phyloP scores from a whole-genome alignment of 2,329 filamentous ascomycete species.

The Apiospora aurea region DNA sequence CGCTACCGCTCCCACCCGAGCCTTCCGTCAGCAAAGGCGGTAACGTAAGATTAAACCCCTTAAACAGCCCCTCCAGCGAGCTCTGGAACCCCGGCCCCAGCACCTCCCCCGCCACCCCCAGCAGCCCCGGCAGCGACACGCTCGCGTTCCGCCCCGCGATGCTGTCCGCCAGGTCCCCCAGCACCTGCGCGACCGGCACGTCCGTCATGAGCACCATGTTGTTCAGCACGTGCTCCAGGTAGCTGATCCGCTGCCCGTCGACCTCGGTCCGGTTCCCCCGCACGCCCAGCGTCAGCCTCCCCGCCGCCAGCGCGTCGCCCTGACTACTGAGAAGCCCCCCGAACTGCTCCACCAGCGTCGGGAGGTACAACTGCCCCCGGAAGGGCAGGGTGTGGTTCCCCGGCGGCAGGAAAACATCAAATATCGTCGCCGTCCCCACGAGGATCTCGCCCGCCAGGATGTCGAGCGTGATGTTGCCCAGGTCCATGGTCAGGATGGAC shows the following conservation, averaged over 20 bases:
- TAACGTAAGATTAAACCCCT: constrained; percentile 21
- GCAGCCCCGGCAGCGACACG: not conserved
- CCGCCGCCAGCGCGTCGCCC: constrained; percentile 33
- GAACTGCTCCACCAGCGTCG: constrained; percentile 34
- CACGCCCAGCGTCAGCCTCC: constrained; percentile 36
- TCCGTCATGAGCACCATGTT: constrained; percentile 31
- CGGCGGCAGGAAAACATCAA: constrained; percentile 38
- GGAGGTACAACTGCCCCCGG: constrained; percentile 36
- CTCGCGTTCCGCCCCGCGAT: constrained; percentile 23
- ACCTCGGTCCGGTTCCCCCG: constrained; percentile 38
- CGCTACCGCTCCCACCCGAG: not conserved
- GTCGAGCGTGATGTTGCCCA: constrained; percentile 42
- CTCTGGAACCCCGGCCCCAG: constrained; percentile 3
- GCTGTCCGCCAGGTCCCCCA: constrained; percentile 30
- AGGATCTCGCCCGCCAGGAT: constrained; percentile 36
- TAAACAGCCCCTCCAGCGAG: not conserved
- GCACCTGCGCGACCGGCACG: constrained; percentile 34
- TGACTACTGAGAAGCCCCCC: constrained; percentile 34
- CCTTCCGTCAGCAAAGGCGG: not conserved
- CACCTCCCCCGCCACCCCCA: constrained; percentile 19
- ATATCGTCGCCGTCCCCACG: constrained; percentile 35
- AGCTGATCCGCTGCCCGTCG: constrained; percentile 38
- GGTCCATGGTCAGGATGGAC: constrained; percentile 23
- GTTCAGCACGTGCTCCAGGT: constrained; percentile 40
- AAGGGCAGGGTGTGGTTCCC: constrained; percentile 39